Conservation (phyloP, 768 basidiomycete genomes). For the Calocybe cyanea region DNA sequence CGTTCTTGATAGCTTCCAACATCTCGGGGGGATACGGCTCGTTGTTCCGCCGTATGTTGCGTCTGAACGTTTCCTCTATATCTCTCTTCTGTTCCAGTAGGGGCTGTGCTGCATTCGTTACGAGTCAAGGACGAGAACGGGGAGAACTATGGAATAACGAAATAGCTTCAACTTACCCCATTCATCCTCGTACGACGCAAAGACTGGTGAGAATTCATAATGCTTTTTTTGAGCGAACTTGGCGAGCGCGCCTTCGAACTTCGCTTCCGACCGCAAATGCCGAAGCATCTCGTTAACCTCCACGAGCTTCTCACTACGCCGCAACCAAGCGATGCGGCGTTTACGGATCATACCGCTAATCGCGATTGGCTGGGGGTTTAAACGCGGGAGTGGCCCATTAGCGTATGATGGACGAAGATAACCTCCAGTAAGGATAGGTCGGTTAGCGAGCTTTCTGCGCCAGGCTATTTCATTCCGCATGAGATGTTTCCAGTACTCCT, state of each 20-base stretch:
- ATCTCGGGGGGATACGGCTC: constrained; percentile 47
- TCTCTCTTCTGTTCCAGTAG: constrained; percentile 25
- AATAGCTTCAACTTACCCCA: constrained; percentile 52
- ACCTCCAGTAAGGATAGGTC: constrained; percentile 70
- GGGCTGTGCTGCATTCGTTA: constrained; percentile 29
- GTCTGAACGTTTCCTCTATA: constrained; percentile 30
- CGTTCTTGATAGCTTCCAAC: constrained; percentile 45
- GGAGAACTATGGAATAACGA: too few relatives aligned
- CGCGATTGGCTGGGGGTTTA: constrained; percentile 75
- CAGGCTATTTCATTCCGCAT: constrained; percentile 51
- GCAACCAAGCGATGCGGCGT: constrained; percentile 32
- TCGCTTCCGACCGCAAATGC: constrained; percentile 30
- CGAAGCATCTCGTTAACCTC: constrained; percentile 26
- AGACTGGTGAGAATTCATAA: constrained; percentile 4
- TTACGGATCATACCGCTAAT: constrained; percentile 66
- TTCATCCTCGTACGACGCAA: constrained; percentile 14
- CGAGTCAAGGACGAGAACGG: not conserved
- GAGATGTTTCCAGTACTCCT: constrained; percentile 42
- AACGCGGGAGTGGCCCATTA: constrained; percentile 71
- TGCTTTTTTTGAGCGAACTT: constrained; percentile 1
- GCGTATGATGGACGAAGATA: constrained; percentile 60
- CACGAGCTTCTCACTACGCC: constrained; percentile 35
- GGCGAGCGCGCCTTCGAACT: constrained; percentile 30
- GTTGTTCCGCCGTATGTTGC: constrained; percentile 38
- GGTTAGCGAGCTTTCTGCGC: constrained; percentile 46